These are phyloP conservation scores for Paulownia fortunei DNA, from an alignment of 257 asterid genomes.

Conservation along the genomic window DNA sequence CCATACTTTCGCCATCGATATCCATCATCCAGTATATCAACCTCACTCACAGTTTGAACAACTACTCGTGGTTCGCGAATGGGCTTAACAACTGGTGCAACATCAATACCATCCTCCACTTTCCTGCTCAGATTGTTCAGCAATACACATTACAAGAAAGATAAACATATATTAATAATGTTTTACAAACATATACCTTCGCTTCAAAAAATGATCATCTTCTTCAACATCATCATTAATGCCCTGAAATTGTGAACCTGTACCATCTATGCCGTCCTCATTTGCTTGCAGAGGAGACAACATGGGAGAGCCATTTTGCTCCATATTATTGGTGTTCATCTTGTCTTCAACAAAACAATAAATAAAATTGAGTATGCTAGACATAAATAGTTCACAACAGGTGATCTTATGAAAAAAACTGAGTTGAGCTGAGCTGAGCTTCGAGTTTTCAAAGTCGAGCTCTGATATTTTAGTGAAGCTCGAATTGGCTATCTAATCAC, in stretches of 20 bases:
- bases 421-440: conserved; percentile 10
- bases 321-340: conserved; percentile 47
- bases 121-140: conserved; percentile 60
- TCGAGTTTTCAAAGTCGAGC: neutral
- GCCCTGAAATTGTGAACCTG: conserved; percentile 58
- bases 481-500: neutral
- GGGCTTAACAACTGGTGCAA: conserved; percentile 82
- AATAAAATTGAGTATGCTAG: conserved; percentile 19
- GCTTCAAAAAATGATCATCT: conserved; percentile 72
- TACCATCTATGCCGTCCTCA: conserved; percentile 66
- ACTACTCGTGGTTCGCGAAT: conserved; percentile 95
- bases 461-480: conserved; percentile 20
- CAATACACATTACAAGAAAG: conserved; percentile 22
- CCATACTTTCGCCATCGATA: conserved; percentile 99
- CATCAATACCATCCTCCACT: conserved; percentile 75
- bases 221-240: conserved; percentile 71
- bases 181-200: conserved; percentile 57
- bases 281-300: conserved; percentile 71
- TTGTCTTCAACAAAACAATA: conserved; percentile 61
- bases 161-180: conserved; percentile 4
- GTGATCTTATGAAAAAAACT: conserved; percentile 2
- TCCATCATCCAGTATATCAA: conserved; percentile 95
- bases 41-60: conserved; percentile 97
- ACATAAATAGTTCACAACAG: conserved; percentile 17
- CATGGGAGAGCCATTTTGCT: conserved; percentile 65